A percentile compares a stretch with the other conserved stretches of the same genome.
These are phyloP conservation scores for Suhomyces bolitotheri DNA, from an alignment of 1,139 yeast genomes.

Conservation along the genomic window DNA sequence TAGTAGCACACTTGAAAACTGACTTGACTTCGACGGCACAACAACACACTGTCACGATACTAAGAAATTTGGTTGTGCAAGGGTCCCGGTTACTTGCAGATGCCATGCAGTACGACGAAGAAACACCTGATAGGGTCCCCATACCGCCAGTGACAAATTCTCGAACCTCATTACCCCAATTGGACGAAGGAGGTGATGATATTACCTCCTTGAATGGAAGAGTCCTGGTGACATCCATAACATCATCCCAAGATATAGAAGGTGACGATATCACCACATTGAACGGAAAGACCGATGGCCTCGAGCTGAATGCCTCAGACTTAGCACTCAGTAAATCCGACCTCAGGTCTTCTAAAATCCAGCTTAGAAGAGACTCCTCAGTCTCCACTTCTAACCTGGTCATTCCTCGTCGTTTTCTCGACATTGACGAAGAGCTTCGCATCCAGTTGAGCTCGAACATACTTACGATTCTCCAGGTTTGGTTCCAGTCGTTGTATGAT, in stretches of 20 bases:
- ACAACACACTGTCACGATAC: slow-evolving; percentile 12
- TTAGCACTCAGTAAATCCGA: not conserved
- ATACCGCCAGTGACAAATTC: not conserved
- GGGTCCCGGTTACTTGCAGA: slow-evolving; percentile 26
- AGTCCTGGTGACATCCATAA: slow-evolving; percentile 8
- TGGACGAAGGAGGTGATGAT: slow-evolving; percentile 27
- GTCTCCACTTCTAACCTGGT: not conserved
- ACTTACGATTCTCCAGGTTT: slow-evolving; percentile 24
- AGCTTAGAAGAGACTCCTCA: not conserved
- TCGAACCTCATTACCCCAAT: slow-evolving; percentile 1
- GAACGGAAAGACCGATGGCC: slow-evolving; percentile 14
- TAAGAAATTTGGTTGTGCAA: slow-evolving; percentile 22
- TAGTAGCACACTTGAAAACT: slow-evolving; percentile 26
- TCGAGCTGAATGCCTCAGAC: not conserved
- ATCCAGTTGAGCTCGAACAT: slow-evolving; percentile 30
- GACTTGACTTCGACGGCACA: slow-evolving; percentile 11
- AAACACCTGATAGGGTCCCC: not conserved
- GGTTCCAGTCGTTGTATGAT: slow-evolving; percentile 24
- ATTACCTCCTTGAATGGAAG: slow-evolving; percentile 23
- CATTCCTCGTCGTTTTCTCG: slow-evolving; percentile 19
- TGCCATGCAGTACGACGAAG: slow-evolving; percentile 17
- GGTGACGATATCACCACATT: slow-evolving; percentile 36
- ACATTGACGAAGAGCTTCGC: slow-evolving; percentile 29
- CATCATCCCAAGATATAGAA: slow-evolving; percentile 18
- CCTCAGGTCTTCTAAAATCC: not conserved